Evolutionary conservation across 148 eudicot species (phyloP), one percentile per base, ranked within the genome.

Genomic region (Drosera capensis): DNA sequence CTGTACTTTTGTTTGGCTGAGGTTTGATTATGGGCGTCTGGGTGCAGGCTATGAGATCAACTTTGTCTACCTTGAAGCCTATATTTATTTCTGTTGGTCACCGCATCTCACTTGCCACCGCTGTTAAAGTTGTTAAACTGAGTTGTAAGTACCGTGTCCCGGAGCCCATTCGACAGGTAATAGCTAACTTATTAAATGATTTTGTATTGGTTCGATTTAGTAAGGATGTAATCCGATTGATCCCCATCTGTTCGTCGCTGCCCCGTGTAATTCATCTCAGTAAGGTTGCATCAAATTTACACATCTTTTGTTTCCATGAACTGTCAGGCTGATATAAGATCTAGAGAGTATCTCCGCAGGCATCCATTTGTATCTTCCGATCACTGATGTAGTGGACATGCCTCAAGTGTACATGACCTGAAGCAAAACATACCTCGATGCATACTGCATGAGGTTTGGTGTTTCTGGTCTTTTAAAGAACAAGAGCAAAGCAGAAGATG

Each of bases 111-210:
- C 87, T 90, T 42, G 54, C 62, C 52, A 61, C 73, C 26, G 93
- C 97, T 41, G 28, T 75, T 45, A 52, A 73, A 56, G 62, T 90
- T 52, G 85, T 73, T 24, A 67, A 78, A 68, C 38, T 66, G 60
- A 75, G 75, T 40, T 75, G 93, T 71, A 75, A 66, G 59, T 78
- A 60, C 49, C 93, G 97, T 44, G 62, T 90, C 16, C 95, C 97
- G 24, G 97, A 90, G 75, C 93, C 97, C 47, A 70, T 78, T 47
- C 69, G 97, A 40, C 97, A 88, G 96, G 96, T 82, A 63, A 12
- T 51, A 20, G 11, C 35, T 20, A 14, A 2, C 23, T 18, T 19
- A 25, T n/a, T 37, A 40, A 37, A 22, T 39, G 13, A 14, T 21
- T 11, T 21, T 20, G 7, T 22, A 2, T 35, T 21, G 25, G 25